Evolutionary conservation across 2,329 filamentous ascomycete species (phyloP).

Genomic region (Atkinsonella hypoxylon): DNA sequence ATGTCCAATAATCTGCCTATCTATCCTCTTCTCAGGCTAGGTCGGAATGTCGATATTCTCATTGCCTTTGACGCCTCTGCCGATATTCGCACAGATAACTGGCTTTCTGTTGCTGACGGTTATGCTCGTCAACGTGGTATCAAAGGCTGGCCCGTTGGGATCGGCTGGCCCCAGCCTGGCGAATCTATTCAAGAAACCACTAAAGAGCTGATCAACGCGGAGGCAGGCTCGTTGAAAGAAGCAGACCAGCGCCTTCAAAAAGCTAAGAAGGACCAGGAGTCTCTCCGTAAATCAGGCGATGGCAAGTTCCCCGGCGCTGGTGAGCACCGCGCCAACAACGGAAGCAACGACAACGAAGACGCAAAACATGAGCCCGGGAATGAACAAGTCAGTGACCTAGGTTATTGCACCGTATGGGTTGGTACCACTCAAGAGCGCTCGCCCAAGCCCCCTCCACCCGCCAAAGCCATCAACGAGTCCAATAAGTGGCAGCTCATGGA

Average conservation of each 20-base stretch:
- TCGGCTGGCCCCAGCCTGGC: conserved; percentile 71
- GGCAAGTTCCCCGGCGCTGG: conserved; percentile 9
- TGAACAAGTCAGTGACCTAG: conserved; percentile 49
- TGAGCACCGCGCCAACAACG: conserved; percentile 5
- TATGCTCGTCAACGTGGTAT: conserved; percentile 84
- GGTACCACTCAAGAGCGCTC: conserved; percentile 67
- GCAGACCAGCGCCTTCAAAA: conserved; percentile 51
- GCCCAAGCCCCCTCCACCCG: conserved; percentile 37
- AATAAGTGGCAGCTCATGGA: conserved; percentile 55
- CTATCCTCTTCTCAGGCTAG: conserved; percentile 82
- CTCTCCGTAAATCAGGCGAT: conserved; percentile 15
- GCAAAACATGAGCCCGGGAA: conserved; percentile 29
- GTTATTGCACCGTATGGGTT: conserved; percentile 93
- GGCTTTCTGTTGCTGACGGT: conserved; percentile 87
- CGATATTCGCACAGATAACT: conserved; percentile 88
- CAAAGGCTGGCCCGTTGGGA: conserved; percentile 87
- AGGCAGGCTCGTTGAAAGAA: conserved; percentile 47
- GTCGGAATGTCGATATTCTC: conserved; percentile 77
- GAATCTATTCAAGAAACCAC: conserved; percentile 48
- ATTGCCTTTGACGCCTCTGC: conserved; percentile 91
- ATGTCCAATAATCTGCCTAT: conserved; percentile 98
- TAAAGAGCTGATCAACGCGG: conserved; percentile 52
- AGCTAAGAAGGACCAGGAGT: conserved; percentile 38
- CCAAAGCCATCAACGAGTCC: conserved; percentile 46
- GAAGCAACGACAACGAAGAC: conserved; percentile 16